Evolutionary conservation across 768 basidiomycete genomes (phyloP), one percentile per base, ranked within the genome.

Genomic region (Rhodosporidiobolus odoratus): DNA sequence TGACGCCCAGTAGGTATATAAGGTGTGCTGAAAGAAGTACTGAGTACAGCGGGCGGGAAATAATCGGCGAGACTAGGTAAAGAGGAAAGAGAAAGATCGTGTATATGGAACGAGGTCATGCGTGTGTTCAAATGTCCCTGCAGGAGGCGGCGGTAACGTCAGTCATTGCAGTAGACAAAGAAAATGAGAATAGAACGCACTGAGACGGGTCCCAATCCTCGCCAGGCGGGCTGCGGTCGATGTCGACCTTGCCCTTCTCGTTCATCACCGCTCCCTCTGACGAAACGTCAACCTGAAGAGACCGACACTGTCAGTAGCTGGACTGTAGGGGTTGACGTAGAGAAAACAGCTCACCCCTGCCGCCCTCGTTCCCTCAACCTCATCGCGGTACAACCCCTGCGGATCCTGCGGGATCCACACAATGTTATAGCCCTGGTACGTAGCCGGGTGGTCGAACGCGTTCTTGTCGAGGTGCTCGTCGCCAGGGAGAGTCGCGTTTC

Each of bases 331-430:
- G n/a, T 12, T 3, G 54, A 27, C 9, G 45, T 6, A 37, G 37
- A 32, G n/a, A n/a, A 38, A 21, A 32, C 3, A 38, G 53, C 61
- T 30, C 38, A 65, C 72, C 21, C 71, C 71, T 30, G 71, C 76
- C 37, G 81, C 82, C 69, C 75, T 77, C 78, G 87, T 87, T 71
- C 80, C 85, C 70, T 80, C 78, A 73, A 84, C 86, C 81, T 91
- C 90, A 66, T 83, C 85, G 40, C 77, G 76, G 69, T 85, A 85
- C 45, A 82, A 80, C 1, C 83, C 85, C 63, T 92, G 76, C 15
- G 87, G 87, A n/a, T 98, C 95, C 47, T 81, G 80, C 30, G 95
- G 91, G 63, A 97, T 79, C 95, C 95, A 98, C 40, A 97, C 81
- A 8, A 86, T 83, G 71, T 87, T 83, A 80, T 92, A 90, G 57